phyloP scores from a whole-genome alignment of 495 filamentous ascomycete species.

The Gamarada debralockiae region DNA sequence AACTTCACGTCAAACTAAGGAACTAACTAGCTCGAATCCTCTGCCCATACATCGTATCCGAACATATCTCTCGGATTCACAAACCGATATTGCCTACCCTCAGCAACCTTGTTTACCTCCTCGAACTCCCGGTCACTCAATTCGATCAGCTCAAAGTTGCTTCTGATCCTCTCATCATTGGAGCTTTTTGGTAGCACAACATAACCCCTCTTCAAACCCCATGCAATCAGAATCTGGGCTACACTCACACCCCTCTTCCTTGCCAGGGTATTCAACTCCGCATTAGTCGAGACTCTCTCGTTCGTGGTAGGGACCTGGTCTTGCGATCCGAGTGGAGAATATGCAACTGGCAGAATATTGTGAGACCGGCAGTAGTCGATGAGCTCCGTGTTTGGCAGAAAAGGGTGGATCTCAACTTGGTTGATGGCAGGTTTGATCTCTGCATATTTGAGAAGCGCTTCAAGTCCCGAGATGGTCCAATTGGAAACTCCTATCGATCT shows the following conservation, averaged over 20 bases:
- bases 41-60: constrained; percentile 19
- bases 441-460: constrained; percentile 44
- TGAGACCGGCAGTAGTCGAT: constrained; percentile 28
- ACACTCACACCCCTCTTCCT: constrained; percentile 31
- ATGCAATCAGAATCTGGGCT: constrained; percentile 40
- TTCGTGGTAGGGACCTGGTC: constrained; percentile 61
- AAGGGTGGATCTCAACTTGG: constrained; percentile 86
- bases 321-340: constrained; percentile 53
- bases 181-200: constrained; percentile 46
- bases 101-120: constrained; percentile 53
- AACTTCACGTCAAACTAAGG: too few species aligned
- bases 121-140: constrained; percentile 28
- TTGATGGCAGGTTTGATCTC: constrained; percentile 74
- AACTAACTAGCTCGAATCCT: constrained; percentile 10
- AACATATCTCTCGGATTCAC: constrained; percentile 72
- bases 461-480: constrained; percentile 55
- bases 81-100: constrained; percentile 61
- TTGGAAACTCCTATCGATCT: constrained; percentile 34
- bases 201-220: constrained; percentile 45
- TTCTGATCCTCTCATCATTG: constrained; percentile 37
- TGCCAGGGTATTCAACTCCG: constrained; percentile 41
- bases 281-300: constrained; percentile 57
- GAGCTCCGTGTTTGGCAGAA: constrained; percentile 35
- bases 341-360: constrained; percentile 45
- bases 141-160: constrained; percentile 30